phyloP scores from a whole-genome alignment of 805 yeast species.

The Grigorovia transvaalensis region DNA sequence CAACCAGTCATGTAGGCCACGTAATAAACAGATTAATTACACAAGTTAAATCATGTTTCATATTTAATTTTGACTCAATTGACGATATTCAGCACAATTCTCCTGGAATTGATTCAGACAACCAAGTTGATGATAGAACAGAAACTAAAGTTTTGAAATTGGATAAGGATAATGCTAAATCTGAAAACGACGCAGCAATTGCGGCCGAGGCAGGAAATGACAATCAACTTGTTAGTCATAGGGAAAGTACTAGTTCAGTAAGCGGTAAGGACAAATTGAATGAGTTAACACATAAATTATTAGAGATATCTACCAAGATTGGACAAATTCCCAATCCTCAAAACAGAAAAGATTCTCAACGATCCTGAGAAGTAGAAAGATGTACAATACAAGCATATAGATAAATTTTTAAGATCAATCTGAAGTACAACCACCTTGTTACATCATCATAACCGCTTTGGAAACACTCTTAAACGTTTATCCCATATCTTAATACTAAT shows the following conservation, averaged over 20 bases:
- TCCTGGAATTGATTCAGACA: too few species aligned
- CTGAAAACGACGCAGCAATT: not conserved
- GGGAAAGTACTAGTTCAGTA: not conserved
- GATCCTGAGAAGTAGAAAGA: not conserved
- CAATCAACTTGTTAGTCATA: not conserved
- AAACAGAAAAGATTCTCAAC: not conserved
- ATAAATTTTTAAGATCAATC: conserved; percentile 1
- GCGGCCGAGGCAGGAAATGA: conserved; percentile 1
- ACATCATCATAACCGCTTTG: too few species aligned
- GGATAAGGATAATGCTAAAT: conserved; percentile 1
- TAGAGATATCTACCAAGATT: not conserved
- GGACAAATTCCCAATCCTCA: not conserved
- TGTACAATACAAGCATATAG: not conserved
- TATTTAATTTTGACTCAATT: conserved; percentile 21
- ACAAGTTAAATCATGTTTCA: conserved; percentile 30
- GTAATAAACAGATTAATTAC: conserved; percentile 22
- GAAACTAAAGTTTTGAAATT: not conserved
- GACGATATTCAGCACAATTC: not conserved
- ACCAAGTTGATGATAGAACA: not conserved
- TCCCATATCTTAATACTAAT: too few species aligned
- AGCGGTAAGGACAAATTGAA: not conserved
- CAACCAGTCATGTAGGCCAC: conserved; percentile 16
- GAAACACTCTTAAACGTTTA: too few species aligned
- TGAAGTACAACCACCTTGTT: too few species aligned
- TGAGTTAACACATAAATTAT: not conserved